Evolutionary conservation across 257 asterid genomes (phyloP), one percentile per base, ranked within the genome.

Genomic region (Solanum chiquidenum): DNA sequence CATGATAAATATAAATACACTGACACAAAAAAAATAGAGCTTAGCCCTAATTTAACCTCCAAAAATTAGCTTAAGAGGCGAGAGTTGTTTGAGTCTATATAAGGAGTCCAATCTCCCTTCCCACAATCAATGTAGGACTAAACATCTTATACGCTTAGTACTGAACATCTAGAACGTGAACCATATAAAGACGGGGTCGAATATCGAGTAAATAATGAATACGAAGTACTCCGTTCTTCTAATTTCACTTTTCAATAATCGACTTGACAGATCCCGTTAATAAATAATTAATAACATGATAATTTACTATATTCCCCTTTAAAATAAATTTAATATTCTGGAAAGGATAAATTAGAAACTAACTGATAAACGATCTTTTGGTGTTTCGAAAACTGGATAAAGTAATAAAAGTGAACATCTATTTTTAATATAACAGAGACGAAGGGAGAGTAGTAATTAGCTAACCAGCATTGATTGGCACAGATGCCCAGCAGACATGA

Each of bases 391-490:
- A 55, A 20, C 2, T 55, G 3, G 7, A 55, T 25, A 55, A 49
- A 16, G 1, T 52, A 52, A 20, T 55, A 55, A 55, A 14, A 49
- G 21, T 2, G 11, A 20, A 55, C 25, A 55, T 55, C 5, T 55
- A 55, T 55, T 55, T 55, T 55, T 55, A 55, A 7, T 55, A 55
- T 20, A 55, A 2, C 5, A 20, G 25, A 6, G 25, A 6, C 5
- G 2, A 2, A 18, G 64, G 4, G 2, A 6, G 21, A 18, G 7
- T 20, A 66, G 18, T 52, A 83, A 60, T 83, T 8, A 68, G 90
- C 75, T 87, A 25, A 96, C 99, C 98, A 7, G 99, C 98, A 91
- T 95, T 95, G 92, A 90, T 44, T 13, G 99, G 93, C 79, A 96
- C 90, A 0, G 96, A 92, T 92, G 92, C 95, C 99, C 99, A 96